These are phyloP conservation scores for Plasmodium ovale DNA, from an alignment of 169 alveolate species.

Conservation along the genomic window DNA sequence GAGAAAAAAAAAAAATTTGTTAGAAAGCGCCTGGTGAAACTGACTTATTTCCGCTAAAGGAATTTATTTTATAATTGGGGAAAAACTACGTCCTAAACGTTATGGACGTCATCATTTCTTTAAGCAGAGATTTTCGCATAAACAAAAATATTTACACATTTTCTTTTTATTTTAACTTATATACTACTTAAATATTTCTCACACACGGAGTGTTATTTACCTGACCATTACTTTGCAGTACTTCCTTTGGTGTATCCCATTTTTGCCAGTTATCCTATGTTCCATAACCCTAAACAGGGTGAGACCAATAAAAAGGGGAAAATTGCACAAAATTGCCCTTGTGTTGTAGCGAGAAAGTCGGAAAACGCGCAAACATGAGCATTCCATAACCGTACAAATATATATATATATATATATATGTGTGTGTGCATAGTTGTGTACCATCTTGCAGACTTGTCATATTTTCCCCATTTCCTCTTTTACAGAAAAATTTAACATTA, in stretches of 20 bases:
- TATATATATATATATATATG: conserved; percentile 18
- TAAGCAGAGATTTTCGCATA: too few species aligned
- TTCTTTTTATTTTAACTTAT: not conserved
- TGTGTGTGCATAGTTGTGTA: not conserved
- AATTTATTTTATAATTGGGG: too few species aligned
- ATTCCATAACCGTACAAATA: not conserved
- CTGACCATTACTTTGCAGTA: conserved; percentile 74
- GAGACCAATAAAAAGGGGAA: not conserved
- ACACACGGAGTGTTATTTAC: not conserved
- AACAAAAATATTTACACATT: not conserved
- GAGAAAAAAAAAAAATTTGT: too few species aligned
- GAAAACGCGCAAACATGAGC: not conserved
- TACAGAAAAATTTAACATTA: conserved; percentile 37
- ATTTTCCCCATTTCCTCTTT: not conserved
- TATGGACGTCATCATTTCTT: too few species aligned
- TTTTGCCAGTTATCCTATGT: conserved; percentile 88
- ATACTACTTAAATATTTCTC: too few species aligned
- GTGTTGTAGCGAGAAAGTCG: not conserved
- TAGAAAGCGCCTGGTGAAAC: too few species aligned
- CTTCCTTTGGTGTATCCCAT: conserved; percentile 92
- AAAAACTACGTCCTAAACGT: too few species aligned
- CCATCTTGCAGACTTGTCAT: not conserved
- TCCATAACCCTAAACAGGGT: conserved; percentile 76
- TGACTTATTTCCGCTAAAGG: too few species aligned
- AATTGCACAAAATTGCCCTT: not conserved